phyloP scores from a whole-genome alignment of 2,329 filamentous ascomycete genomes.

The Chaetomium globosum region DNA sequence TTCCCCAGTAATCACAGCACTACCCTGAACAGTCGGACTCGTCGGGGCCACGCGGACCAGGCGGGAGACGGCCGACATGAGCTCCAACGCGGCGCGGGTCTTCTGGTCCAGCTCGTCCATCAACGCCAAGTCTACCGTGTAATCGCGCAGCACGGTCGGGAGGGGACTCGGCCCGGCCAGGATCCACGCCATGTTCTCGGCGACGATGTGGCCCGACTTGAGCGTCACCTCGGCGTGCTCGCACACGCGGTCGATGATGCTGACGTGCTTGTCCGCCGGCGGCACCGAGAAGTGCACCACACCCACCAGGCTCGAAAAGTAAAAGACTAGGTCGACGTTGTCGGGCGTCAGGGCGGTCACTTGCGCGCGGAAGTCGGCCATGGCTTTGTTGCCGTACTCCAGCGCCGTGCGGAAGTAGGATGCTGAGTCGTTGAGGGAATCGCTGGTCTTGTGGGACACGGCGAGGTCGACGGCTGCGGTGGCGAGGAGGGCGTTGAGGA shows the following conservation, averaged over 20 bases:
- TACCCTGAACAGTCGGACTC: not conserved
- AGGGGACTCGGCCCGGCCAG: not conserved
- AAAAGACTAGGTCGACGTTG: not conserved
- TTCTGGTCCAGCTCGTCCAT: not conserved
- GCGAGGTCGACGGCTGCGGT: not conserved
- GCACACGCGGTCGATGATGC: not conserved
- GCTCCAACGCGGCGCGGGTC: not conserved
- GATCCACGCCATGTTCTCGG: not conserved
- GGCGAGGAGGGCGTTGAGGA: not conserved
- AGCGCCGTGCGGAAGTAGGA: not conserved
- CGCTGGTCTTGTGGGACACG: not conserved
- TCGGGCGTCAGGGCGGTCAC: not conserved
- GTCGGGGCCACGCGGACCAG: not conserved
- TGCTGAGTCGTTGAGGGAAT: not conserved
- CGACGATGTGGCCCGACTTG: not conserved
- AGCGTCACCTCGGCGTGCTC: not conserved
- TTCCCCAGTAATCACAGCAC: not conserved
- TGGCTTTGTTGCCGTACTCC: not conserved
- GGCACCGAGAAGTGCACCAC: not conserved
- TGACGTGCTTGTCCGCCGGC: not conserved
- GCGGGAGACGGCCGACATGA: not conserved
- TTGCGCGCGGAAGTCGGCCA: not conserved
- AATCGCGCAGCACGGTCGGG: not conserved
- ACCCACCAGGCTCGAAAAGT: not conserved
- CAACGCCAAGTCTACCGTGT: not conserved